phyloP scores from a whole-genome alignment of 805 yeast species.

The Starmerella powellii region DNA sequence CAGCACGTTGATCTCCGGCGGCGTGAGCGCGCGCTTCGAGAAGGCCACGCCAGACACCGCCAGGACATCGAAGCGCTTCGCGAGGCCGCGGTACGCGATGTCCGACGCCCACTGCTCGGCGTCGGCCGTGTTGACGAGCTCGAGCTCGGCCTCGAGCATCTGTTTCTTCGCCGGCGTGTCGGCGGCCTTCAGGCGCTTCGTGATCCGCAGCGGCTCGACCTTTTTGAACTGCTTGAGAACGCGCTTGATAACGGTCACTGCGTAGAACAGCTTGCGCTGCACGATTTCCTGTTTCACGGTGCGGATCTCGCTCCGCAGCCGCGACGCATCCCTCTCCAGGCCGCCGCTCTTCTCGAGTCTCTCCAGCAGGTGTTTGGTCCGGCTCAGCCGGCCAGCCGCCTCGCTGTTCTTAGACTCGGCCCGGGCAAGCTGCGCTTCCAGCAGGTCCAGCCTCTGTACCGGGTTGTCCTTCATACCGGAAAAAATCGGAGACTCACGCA shows the following conservation, averaged over 20 bases:
- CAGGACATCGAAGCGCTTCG: conserved; percentile 7
- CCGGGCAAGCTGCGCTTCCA: conserved; percentile 28
- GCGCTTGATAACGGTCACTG: conserved; percentile 23
- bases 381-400: conserved; percentile 22
- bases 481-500: no score
- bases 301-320: conserved; percentile 18
- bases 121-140: conserved; percentile 13
- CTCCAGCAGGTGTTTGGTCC: conserved; percentile 25
- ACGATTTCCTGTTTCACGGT: conserved; percentile 24
- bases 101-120: conserved; percentile 14
- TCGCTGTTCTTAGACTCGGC: conserved; percentile 13
- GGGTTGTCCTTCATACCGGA: conserved; percentile 26
- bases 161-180: conserved; percentile 5
- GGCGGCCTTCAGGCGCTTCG: conserved; percentile 23
- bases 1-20: conserved; percentile 28
- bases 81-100: conserved; percentile 10
- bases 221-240: conserved; percentile 26
- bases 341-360: conserved; percentile 11
- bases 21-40: conserved; percentile 16
- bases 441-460: conserved; percentile 30
- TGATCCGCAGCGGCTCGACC: conserved; percentile 28
- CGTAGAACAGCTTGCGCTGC: conserved; percentile 27
- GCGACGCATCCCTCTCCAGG: conserved; percentile 11
- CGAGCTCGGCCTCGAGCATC: conserved; percentile 12
- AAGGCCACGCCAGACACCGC: conserved; percentile 3